Evolutionary conservation across 495 filamentous ascomycete species (phyloP), one percentile per base, ranked within the genome.

Genomic region (Durotheca rogersii): DNA sequence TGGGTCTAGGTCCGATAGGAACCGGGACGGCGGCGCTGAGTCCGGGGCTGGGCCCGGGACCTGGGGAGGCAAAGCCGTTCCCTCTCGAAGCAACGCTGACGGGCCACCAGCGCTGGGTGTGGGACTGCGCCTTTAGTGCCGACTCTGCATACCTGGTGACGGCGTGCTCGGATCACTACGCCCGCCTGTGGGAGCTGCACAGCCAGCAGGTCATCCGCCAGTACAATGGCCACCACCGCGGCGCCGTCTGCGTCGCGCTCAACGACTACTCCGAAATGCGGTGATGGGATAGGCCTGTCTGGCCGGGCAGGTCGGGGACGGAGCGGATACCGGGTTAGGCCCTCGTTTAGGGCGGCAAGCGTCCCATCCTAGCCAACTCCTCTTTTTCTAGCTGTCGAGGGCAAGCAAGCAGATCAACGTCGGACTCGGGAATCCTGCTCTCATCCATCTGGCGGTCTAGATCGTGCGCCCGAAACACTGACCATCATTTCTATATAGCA

Each of bases 101-200:
- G n/a, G 86, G 87, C 46, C 93, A 98, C 67, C 93, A 98, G 68
- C 85, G 93, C 25, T 98, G 93, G 93, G 93, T 98, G 0, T 98
- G 93, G 93, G 93, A 98, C 68, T 98, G 93, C 65, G 93, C 93
- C 2, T 98, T 97, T 72, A 93, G 88, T 50, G 93, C 94, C 7
- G 93, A 98, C 65, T 91, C 86, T 25, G 93, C 93, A 0, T 98
- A 98, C 64, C 73, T 98, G 2, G 93, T 98, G n/a, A 98, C 94
- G 2, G 94, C 94, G 7, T 97, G 93, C 64, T 90, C 85, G 39
- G 93, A 98, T 68, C 93, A 98, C 67, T 98, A 95, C 67, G 93
- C 93, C 1, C 78, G 93, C n/a, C 70, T 98, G 44, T 98, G 93
- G 93, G 93, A 98, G 74, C 72, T 98, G 49, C 68, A 75, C 41